Base-by-base conservation (phyloP, 176 grass and related monocot species). In the Olyra latifolia region DNA sequence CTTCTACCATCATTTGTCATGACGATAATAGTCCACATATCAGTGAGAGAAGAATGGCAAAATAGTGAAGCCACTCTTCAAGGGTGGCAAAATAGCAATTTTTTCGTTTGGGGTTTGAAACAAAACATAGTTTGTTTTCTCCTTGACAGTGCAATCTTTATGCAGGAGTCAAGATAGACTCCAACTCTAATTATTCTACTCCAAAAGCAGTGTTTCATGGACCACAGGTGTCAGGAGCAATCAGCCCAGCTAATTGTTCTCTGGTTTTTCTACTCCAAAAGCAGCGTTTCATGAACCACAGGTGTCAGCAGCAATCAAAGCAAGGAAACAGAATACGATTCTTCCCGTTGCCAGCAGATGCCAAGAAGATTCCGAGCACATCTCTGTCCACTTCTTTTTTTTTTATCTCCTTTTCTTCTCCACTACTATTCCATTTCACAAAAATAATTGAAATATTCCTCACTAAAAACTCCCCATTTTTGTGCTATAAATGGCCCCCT, bases 401-500 rank as follows among this genome's bases (percentile, higher is more conserved):
- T 66, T 55, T 72, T 35, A 15, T 66, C 56, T 80, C 4, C 56
- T 66, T 72, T 81, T 78, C 59, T 50, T 35, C 69, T 89, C 72
- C 83, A 66, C 82, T 46, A 78, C 17, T 14, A 58, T 40, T 17
- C 3, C 38, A 14, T 77, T 81, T 49, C 0, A 0, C 44, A 6
- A 65, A 60, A 71, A 69, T 84, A n/a, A n/a, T n/a, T n/a, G n/a
- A n/a, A n/a, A n/a, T 91, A 49, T 69, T 6, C 5, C 49, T 49
- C 58, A 2, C 52, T 71, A 10, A 69, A 77, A 5, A 29, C 42
- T 16, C n/a, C 72, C 30, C 12, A 17, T n/a, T 87, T 70, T 79
- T 47, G 22, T 43, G 70, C 80, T 98, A 98, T 95, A 98, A 98
- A 98, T 91, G 63, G 7, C 61, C 71, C 32, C 81, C 88, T 81